Conservation (phyloP, 2,329 filamentous ascomycete species). For the Raffaelea deltoideospora region DNA sequence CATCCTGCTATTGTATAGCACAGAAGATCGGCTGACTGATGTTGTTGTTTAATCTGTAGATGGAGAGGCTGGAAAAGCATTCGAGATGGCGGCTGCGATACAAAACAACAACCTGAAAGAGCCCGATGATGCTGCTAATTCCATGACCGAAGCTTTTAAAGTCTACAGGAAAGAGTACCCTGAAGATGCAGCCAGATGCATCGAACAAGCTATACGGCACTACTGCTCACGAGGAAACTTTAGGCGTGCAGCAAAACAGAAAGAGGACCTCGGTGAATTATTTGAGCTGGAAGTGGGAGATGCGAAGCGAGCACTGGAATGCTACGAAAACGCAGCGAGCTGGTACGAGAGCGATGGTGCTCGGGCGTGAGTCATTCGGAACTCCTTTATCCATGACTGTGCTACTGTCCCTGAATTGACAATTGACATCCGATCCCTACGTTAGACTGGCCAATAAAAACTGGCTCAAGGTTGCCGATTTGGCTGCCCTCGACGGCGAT, state of each 20-base stretch:
- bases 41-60: slow-evolving; percentile 27
- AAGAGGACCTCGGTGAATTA: slow-evolving; percentile 76
- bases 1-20: neutral
- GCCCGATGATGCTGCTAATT: slow-evolving; percentile 82
- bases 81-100: slow-evolving; percentile 73
- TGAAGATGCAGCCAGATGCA: slow-evolving; percentile 64
- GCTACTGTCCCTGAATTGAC: neutral
- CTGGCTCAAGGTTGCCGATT: slow-evolving; percentile 81
- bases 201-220: slow-evolving; percentile 67
- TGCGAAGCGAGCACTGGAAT: slow-evolving; percentile 60
- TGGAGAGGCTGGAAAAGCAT: slow-evolving; percentile 72
- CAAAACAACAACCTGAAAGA: slow-evolving; percentile 74
- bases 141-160: slow-evolving; percentile 83
- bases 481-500: slow-evolving; percentile 66
- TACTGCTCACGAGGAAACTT: slow-evolving; percentile 87
- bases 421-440: slow-evolving; percentile 2
- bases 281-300: slow-evolving; percentile 74
- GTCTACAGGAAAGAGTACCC: slow-evolving; percentile 78
- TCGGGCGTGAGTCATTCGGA: slow-evolving; percentile 45
- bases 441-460: slow-evolving; percentile 81
- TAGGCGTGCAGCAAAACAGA: slow-evolving; percentile 74
- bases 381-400: neutral
- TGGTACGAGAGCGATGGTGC: slow-evolving; percentile 88
- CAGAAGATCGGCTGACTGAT: neutral
- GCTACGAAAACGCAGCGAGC: slow-evolving; percentile 70